Evolutionary conservation across 495 filamentous ascomycete genomes (phyloP).

Genomic region (Penicillium canariense): DNA sequence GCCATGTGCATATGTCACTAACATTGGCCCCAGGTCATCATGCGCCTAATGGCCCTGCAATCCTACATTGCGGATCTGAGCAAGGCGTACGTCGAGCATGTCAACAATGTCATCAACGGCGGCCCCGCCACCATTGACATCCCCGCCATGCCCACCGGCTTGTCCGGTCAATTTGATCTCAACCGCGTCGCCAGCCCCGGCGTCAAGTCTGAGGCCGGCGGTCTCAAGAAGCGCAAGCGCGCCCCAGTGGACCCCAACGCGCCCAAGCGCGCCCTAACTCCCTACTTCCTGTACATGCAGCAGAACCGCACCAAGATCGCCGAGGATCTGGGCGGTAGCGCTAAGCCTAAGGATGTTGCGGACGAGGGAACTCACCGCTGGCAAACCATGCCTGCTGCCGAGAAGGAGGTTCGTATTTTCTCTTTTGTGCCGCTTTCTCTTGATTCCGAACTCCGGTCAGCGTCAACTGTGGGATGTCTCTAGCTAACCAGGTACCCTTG

Average conservation of each 20-base stretch:
- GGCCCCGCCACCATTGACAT: conserved; percentile 52
- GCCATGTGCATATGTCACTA: neutral
- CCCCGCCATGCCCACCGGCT: conserved; percentile 47
- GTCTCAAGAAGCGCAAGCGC: conserved; percentile 83
- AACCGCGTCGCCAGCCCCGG: conserved; percentile 38
- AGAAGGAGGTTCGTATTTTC: conserved; percentile 70
- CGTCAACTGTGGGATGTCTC: too few species aligned
- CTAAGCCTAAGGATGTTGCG: conserved; percentile 74
- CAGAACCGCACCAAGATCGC: conserved; percentile 74
- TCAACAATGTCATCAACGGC: conserved; percentile 70
- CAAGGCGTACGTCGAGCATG: conserved; percentile 77
- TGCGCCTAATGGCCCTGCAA: conserved; percentile 69
- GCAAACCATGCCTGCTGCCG: conserved; percentile 65
- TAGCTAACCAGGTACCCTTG: too few species aligned
- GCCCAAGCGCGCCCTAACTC: conserved; percentile 88
- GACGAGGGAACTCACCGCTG: conserved; percentile 81
- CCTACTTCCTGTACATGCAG: conserved; percentile 92
- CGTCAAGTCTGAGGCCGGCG: conserved; percentile 50
- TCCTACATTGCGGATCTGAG: conserved; percentile 70
- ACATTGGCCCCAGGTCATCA: conserved; percentile 57
- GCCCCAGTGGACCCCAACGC: conserved; percentile 83
- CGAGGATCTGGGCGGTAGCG: conserved; percentile 65
- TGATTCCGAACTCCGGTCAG: neutral
- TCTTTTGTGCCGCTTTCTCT: neutral
- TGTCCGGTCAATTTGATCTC: conserved; percentile 44